Conservation (phyloP, 2,329 filamentous ascomycete species). For the Zelopaecilomyces penicillatus region DNA sequence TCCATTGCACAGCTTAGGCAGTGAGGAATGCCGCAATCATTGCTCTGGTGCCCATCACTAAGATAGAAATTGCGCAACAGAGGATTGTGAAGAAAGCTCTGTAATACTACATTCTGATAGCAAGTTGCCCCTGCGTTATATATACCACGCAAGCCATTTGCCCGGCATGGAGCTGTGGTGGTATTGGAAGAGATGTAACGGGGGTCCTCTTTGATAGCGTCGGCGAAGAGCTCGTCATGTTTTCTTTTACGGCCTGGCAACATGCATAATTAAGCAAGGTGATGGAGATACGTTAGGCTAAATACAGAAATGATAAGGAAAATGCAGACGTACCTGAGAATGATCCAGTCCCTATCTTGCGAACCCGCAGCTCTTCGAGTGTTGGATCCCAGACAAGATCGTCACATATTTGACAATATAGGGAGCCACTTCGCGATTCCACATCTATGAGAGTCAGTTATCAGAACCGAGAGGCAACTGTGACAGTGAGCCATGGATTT, state of each 20-base stretch:
- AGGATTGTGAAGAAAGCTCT: constrained; percentile 89
- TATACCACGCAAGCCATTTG: constrained; percentile 80
- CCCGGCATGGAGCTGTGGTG: constrained; percentile 70
- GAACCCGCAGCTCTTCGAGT: constrained; percentile 64
- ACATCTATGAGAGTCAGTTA: constrained; percentile 48
- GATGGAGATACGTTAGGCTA: neutral
- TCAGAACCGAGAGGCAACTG: neutral
- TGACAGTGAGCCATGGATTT: neutral
- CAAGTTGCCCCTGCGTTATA: constrained; percentile 99
- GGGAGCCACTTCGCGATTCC: constrained; percentile 63
- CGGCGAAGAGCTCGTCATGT: constrained; percentile 60
- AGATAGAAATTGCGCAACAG: constrained; percentile 88
- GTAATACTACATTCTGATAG: constrained; percentile 94
- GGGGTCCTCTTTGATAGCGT: constrained; percentile 61
- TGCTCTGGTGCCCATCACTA: constrained; percentile 75
- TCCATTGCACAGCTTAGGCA: constrained; percentile 65
- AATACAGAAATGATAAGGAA: too few relatives aligned
- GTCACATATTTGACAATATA: constrained; percentile 76
- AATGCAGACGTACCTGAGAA: constrained; percentile 47
- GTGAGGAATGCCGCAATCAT: constrained; percentile 57
- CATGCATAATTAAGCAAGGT: neutral
- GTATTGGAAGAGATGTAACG: constrained; percentile 73
- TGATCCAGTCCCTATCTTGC: constrained; percentile 59
- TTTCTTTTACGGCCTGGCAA: constrained; percentile 61
- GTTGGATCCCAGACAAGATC: constrained; percentile 79